These are phyloP conservation scores for Emmonsiellopsis sp. DNA, from an alignment of 2,329 filamentous ascomycete genomes.

Conservation along the genomic window DNA sequence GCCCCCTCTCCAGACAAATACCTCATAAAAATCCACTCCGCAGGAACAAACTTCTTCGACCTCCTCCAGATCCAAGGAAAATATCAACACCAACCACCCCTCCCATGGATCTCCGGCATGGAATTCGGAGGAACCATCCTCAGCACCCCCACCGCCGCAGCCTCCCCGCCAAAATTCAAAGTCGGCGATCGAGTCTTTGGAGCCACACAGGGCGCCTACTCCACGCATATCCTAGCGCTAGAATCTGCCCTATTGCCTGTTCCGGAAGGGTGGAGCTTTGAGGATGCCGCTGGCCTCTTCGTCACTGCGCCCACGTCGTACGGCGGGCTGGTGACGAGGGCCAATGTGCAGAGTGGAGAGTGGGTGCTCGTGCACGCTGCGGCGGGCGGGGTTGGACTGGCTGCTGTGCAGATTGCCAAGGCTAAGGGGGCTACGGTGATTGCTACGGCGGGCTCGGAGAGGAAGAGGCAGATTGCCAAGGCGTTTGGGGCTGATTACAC, in stretches of 20 bases:
- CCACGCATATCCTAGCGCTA: slow-evolving; percentile 59
- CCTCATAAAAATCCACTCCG: slow-evolving; percentile 74
- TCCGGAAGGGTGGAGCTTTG: slow-evolving; percentile 71
- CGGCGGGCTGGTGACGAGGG: slow-evolving; percentile 69
- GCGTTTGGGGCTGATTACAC: slow-evolving; percentile 77
- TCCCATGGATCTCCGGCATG: slow-evolving; percentile 78
- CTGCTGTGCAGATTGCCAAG: slow-evolving; percentile 89
- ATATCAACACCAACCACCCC: slow-evolving; percentile 83
- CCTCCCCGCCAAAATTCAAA: slow-evolving; percentile 54
- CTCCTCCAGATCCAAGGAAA: slow-evolving; percentile 90
- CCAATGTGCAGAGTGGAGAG: slow-evolving; percentile 68
- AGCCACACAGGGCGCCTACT: slow-evolving; percentile 76
- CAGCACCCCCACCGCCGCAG: slow-evolving; percentile 48
- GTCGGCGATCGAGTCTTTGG: slow-evolving; percentile 81
- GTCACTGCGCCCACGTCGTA: slow-evolving; percentile 90
- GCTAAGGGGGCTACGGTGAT: slow-evolving; percentile 87
- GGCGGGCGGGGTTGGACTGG: slow-evolving; percentile 82
- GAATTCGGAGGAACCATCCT: slow-evolving; percentile 79
- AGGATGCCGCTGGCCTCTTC: slow-evolving; percentile 79
- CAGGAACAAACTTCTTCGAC: slow-evolving; percentile 95
- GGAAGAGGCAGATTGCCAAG: slow-evolving; percentile 71
- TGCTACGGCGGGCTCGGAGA: slow-evolving; percentile 72
- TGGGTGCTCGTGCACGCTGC: slow-evolving; percentile 86
- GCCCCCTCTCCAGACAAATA: slow-evolving; percentile 65
- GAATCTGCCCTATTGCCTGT: slow-evolving; percentile 65